These are phyloP conservation scores for Saccharomyces hybrid DNA, from an alignment of 1,139 yeast genomes.

Conservation along the genomic window DNA sequence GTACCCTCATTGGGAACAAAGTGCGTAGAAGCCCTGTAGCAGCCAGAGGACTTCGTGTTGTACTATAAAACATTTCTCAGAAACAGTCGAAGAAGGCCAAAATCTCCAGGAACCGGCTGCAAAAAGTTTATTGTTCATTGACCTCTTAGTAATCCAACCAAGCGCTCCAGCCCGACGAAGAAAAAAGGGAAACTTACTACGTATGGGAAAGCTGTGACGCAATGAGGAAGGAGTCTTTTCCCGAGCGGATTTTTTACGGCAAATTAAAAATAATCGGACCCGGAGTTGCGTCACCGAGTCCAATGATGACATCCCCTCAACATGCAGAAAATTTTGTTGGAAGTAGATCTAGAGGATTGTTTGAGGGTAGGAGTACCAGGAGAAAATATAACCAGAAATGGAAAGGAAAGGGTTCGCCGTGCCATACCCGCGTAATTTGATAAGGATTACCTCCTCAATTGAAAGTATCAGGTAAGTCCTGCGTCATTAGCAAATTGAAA, in stretches of 20 bases:
- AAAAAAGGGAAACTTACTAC: not conserved
- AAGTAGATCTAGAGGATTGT: not conserved
- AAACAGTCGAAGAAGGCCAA: not conserved
- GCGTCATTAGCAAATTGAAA: not conserved
- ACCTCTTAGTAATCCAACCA: not conserved
- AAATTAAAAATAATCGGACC: not conserved
- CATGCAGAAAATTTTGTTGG: not conserved
- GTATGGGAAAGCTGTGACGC: not conserved
- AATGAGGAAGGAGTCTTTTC: not conserved
- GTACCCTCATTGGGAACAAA: not conserved
- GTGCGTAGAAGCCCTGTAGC: not conserved
- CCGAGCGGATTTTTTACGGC: not conserved
- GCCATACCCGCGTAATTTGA: not conserved
- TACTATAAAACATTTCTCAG: not conserved
- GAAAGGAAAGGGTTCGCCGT: not conserved
- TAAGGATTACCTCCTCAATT: not conserved
- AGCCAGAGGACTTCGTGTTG: not conserved
- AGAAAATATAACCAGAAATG: not conserved
- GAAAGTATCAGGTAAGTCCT: not conserved
- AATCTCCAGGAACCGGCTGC: not conserved
- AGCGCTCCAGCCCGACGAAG: not conserved
- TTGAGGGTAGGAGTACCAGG: not conserved
- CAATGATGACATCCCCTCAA: not conserved
- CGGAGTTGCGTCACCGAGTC: not conserved
- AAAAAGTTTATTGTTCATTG: not conserved